phyloP scores from a whole-genome alignment of 169 alveolate species.

The Pseudocohnilembus persalinus region DNA sequence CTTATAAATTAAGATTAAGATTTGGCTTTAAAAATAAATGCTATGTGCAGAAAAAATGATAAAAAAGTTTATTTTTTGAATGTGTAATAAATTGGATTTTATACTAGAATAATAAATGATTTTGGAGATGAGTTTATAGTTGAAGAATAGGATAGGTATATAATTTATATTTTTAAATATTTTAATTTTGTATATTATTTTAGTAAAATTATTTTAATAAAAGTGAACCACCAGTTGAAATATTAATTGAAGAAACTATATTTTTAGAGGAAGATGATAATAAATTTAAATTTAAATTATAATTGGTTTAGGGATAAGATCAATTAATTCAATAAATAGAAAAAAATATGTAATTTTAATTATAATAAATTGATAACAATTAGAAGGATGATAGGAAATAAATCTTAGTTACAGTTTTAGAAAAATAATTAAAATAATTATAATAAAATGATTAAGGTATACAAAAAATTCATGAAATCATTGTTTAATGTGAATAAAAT shows the following conservation, averaged over 20 bases:
- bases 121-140: conserved; percentile 79
- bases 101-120: conserved; percentile 65
- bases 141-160: conserved; percentile 81
- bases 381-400: no score
- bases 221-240: conserved; percentile 67
- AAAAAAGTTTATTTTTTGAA: conserved; percentile 49
- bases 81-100: conserved; percentile 62
- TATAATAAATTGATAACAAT: no score
- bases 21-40: background rate
- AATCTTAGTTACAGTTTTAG: no score
- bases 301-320: no score
- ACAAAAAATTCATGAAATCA: no score
- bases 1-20: conserved; percentile 12
- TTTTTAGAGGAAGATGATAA: background rate
- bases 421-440: no score
- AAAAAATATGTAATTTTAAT: no score
- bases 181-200: background rate
- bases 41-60: conserved; percentile 51
- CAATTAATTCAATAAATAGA: no score
- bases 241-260: conserved; percentile 59
- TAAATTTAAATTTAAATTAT: no score
- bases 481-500: no score
- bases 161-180: conserved; percentile 5
- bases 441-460: no score
- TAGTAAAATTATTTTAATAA: background rate